Percentiles rank a stretch among this genome's conserved stretches.
phyloP scores from a whole-genome alignment of 805 yeast species.

The Candida suzukii region DNA sequence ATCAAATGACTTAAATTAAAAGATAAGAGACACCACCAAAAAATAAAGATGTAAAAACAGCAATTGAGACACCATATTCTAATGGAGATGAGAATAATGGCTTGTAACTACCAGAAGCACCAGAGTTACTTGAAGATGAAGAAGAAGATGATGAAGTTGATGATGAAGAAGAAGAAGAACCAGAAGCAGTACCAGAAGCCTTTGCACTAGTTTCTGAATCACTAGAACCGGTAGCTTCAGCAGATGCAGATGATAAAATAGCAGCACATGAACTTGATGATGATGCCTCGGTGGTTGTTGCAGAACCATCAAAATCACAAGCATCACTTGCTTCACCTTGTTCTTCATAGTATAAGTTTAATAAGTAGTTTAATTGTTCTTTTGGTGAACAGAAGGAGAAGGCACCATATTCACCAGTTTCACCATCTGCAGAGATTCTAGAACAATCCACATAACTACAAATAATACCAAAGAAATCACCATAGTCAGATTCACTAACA shows the following conservation, averaged over 20 bases:
- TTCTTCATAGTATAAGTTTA: constrained; percentile 55
- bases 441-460: constrained; percentile 57
- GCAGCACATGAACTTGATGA: constrained; percentile 44
- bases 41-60: constrained; percentile 29
- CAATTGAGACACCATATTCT: constrained; percentile 25
- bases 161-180: constrained; percentile 14
- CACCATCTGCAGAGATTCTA: constrained; percentile 56
- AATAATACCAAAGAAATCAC: constrained; percentile 47
- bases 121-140: constrained; percentile 18
- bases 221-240: constrained; percentile 33
- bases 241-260: constrained; percentile 37
- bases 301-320: constrained; percentile 69
- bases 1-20: not conserved
- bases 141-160: constrained; percentile 21
- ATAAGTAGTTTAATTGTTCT: constrained; percentile 59
- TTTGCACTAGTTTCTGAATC: constrained; percentile 16
- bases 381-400: constrained; percentile 65
- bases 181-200: constrained; percentile 21
- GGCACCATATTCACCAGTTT: constrained; percentile 64
- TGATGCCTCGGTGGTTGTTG: constrained; percentile 37
- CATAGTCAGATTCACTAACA: constrained; percentile 50
- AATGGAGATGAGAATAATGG: constrained; percentile 7
- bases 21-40: constrained; percentile 35
- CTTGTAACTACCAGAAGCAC: constrained; percentile 18
- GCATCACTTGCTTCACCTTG: constrained; percentile 41